These are phyloP conservation scores for Backusella circina DNA, from an alignment of 192 early-diverging fungal species.

Conservation along the genomic window DNA sequence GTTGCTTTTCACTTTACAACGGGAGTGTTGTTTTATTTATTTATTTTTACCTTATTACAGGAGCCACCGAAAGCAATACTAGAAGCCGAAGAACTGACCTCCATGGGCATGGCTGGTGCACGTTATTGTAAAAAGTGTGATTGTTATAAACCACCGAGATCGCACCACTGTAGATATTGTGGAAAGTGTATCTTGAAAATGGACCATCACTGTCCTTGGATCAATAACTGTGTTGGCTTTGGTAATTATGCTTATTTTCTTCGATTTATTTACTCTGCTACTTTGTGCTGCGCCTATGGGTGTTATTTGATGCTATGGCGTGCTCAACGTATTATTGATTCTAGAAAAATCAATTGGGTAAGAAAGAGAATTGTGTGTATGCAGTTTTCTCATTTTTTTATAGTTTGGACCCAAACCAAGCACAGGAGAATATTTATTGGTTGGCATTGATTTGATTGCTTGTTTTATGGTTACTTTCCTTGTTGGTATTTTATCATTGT, in stretches of 20 bases:
- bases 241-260: conserved; percentile 71
- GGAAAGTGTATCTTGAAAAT: conserved; percentile 78
- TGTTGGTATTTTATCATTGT: conserved; percentile 60
- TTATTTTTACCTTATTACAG: not conserved
- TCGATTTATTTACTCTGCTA: conserved; percentile 75
- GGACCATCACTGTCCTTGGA: conserved; percentile 93
- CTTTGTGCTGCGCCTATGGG: conserved; percentile 52
- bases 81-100: conserved; percentile 30
- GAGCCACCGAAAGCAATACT: not conserved
- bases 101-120: conserved; percentile 51
- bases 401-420: not conserved
- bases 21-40: not conserved
- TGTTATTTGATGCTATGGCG: conserved; percentile 52
- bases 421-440: not conserved
- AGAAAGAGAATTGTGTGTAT: not conserved
- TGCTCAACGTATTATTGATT: conserved; percentile 40
- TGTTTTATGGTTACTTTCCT: conserved; percentile 64
- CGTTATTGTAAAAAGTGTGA: conserved; percentile 66
- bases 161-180: conserved; percentile 78
- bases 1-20: not conserved
- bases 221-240: conserved; percentile 83
- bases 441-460: conserved; percentile 58
- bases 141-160: conserved; percentile 67
- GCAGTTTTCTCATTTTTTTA: too few species aligned
- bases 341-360: not conserved